These are phyloP conservation scores for Neurospora crassa DNA, from an alignment of 2,329 filamentous ascomycete species.

Conservation along the genomic window DNA sequence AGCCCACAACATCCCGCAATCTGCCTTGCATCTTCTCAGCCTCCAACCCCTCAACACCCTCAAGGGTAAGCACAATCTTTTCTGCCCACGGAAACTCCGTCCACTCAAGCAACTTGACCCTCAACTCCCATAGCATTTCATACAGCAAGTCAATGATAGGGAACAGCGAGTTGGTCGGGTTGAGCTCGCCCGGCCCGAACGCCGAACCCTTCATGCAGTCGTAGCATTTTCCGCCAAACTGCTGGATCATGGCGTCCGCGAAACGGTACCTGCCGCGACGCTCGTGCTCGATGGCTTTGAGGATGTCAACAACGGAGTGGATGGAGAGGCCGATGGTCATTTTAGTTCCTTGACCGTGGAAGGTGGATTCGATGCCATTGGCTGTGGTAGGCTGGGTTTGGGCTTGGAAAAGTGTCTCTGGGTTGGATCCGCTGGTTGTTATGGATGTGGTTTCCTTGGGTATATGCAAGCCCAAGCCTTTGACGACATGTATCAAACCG, in stretches of 20 bases:
- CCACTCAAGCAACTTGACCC: not conserved
- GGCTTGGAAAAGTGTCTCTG: not conserved
- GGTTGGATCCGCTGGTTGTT: not conserved
- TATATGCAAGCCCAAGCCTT: not conserved
- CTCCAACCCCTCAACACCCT: too few relatives aligned
- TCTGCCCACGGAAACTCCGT: not conserved
- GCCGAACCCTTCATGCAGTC: conserved; percentile 1
- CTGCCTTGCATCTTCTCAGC: too few relatives aligned
- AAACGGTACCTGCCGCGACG: not conserved
- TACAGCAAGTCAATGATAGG: conserved; percentile 5
- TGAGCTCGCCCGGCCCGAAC: not conserved
- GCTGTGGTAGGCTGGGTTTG: not conserved
- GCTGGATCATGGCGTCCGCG: not conserved
- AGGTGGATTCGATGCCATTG: not conserved
- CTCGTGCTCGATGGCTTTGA: conserved; percentile 2
- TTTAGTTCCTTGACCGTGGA: not conserved
- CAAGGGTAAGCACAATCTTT: not conserved
- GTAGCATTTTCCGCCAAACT: conserved; percentile 2
- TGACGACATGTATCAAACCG: not conserved
- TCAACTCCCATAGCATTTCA: conserved; percentile 4
- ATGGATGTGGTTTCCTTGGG: not conserved
- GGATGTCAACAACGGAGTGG: not conserved
- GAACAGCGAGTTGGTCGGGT: conserved; percentile 7
- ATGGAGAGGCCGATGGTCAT: not conserved
- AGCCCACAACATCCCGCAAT: not conserved